A percentile compares a stretch with the other conserved stretches of the same genome.
Evolutionary conservation across 1,139 yeast species (phyloP).

Genomic region (Diutina pseudorugosa): DNA sequence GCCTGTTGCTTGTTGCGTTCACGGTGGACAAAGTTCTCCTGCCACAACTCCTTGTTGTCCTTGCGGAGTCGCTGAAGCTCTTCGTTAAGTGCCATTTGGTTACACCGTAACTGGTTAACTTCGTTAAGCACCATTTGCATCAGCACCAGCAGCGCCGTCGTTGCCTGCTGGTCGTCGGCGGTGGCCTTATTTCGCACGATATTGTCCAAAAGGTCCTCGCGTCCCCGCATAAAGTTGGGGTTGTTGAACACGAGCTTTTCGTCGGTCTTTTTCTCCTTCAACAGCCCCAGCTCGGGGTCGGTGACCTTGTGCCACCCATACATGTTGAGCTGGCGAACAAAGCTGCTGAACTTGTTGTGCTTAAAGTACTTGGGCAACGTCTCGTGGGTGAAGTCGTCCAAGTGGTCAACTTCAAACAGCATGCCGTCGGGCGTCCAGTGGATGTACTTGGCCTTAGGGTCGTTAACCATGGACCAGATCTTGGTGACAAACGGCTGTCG

Average conservation of each 20-base stretch:
- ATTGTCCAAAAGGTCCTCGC: constrained; percentile 27
- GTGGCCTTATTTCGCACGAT: constrained; percentile 19
- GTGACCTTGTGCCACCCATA: constrained; percentile 97
- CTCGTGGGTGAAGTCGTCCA: constrained; percentile 76
- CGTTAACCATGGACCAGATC: constrained; percentile 93
- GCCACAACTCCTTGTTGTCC: constrained; percentile 88
- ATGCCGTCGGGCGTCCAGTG: constrained; percentile 82
- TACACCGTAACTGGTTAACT: constrained; percentile 61
- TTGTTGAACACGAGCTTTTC: constrained; percentile 10
- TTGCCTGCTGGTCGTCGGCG: constrained; percentile 25
- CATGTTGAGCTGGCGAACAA: constrained; percentile 93
- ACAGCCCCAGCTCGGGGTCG: constrained; percentile 58
- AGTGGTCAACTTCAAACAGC: constrained; percentile 70
- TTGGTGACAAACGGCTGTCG: constrained; percentile 87
- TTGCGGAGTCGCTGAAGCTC: constrained; percentile 72
- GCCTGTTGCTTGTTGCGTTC: constrained; percentile 81
- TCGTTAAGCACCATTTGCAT: constrained; percentile 52
- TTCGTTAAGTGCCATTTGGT: constrained; percentile 71
- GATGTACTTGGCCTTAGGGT: constrained; percentile 59
- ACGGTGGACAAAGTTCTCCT: constrained; percentile 69
- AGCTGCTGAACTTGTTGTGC: constrained; percentile 75
- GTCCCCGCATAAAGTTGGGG: constrained; percentile 9
- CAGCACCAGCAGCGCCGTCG: constrained; percentile 26
- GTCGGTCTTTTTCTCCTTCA: constrained; percentile 37
- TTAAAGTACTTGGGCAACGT: constrained; percentile 45